These are phyloP conservation scores for Pseudopithomyces chartarum DNA, from an alignment of 2,329 filamentous ascomycete genomes.

Conservation along the genomic window DNA sequence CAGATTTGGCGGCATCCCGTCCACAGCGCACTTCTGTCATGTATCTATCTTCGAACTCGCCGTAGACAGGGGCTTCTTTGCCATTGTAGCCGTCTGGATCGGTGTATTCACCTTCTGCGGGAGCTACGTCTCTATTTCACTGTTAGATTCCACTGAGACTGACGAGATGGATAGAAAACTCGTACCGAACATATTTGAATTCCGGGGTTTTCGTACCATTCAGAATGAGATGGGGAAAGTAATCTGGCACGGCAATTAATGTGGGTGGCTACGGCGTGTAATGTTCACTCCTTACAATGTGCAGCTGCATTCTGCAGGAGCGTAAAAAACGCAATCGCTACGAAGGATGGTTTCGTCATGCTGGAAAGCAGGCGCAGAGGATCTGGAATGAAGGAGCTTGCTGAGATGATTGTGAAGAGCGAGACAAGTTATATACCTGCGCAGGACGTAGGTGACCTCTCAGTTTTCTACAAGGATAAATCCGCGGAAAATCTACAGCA, in stretches of 20 bases:
- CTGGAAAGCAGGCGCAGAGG: not conserved
- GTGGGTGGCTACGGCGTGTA: not conserved
- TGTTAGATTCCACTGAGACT: not conserved
- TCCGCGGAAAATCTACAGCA: not conserved
- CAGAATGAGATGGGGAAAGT: slow-evolving; percentile 13
- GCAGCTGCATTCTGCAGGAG: slow-evolving; percentile 4
- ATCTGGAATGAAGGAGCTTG: not conserved
- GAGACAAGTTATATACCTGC: not conserved
- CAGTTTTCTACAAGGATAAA: not conserved
- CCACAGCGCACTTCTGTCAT: slow-evolving; percentile 13
- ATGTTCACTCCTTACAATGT: slow-evolving; percentile 1
- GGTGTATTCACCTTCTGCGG: not conserved
- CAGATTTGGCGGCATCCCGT: slow-evolving; percentile 1
- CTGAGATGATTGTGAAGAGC: not conserved
- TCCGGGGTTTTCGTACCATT: slow-evolving; percentile 10
- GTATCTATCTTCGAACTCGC: slow-evolving; percentile 7
- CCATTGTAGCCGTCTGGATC: slow-evolving; percentile 8
- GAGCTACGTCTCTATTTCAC: slow-evolving; percentile 1
- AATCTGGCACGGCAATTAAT: slow-evolving; percentile 6
- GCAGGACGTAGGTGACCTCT: not conserved
- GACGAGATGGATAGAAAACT: not conserved
- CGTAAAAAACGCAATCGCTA: not conserved
- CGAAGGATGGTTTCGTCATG: not conserved
- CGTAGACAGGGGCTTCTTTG: slow-evolving; percentile 12
- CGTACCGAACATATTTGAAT: slow-evolving; percentile 14